Percentiles rank a stretch among this genome's conserved stretches.
Evolutionary conservation across 2,329 filamentous ascomycete genomes (phyloP).

Genomic region (Phyllosticta capitalensis): DNA sequence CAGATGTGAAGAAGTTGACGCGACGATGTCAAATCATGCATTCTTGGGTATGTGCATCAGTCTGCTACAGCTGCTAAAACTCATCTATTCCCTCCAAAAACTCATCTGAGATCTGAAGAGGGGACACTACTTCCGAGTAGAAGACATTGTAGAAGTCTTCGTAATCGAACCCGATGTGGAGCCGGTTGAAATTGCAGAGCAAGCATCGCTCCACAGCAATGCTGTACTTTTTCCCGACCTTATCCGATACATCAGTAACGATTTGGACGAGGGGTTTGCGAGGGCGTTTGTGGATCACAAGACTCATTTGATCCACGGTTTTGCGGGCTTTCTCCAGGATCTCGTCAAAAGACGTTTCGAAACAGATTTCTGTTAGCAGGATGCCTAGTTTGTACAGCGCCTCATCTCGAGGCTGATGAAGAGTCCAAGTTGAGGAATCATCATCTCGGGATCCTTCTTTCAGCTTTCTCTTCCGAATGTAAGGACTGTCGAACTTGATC

Average conservation of each 20-base stretch:
- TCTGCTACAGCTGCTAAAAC: too few species aligned
- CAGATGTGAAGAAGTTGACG: too few species aligned
- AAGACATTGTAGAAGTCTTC: too few species aligned
- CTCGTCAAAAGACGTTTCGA: background rate
- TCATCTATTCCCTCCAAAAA: too few species aligned
- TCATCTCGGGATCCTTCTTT: background rate
- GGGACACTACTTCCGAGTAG: too few species aligned
- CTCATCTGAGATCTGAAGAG: too few species aligned
- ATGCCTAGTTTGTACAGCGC: background rate
- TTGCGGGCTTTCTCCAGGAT: background rate
- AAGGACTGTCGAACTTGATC: background rate
- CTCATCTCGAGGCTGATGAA: background rate
- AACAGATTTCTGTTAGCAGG: background rate
- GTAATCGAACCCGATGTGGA: too few species aligned
- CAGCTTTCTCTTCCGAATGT: background rate
- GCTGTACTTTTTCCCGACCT: background rate
- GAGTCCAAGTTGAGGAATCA: background rate
- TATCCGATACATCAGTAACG: too few species aligned
- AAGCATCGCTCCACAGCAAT: background rate
- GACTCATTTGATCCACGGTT: background rate
- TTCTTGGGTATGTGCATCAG: too few species aligned
- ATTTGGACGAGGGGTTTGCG: too few species aligned
- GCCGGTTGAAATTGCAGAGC: too few species aligned
- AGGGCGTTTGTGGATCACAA: background rate
- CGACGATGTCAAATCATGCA: too few species aligned